Base-by-base conservation (phyloP, 139 green algal species). In the Chlorella sp. region DNA sequence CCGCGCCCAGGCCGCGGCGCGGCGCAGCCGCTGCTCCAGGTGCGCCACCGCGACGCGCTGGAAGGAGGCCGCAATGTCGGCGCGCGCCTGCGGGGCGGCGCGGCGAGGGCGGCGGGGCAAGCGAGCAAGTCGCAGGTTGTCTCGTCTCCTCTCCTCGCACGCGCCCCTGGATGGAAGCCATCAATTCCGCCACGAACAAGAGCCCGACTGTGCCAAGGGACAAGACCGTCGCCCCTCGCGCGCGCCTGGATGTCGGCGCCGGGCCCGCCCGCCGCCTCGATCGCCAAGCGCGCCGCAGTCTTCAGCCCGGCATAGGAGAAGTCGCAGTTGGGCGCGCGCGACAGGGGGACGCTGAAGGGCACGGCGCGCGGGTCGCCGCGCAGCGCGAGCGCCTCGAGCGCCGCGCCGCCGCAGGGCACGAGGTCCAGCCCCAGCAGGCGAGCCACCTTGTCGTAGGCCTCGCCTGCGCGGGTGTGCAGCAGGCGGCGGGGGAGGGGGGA, bases 291-390 rank as follows among this genome's bases (percentile, higher is more conserved):
- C 35, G 94, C 89, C 15, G 85, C 87, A 0, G 96, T 98, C 84
- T 99, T 99, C 27, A 99, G 88, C 3, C 96, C 96, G 0, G 96
- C 93, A 76, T 93, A 99, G 2, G 90, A 97, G 73, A 99, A 98
- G 86, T 99, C 91, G 76, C 95, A 98, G 35, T 87, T 95, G 50
- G 84, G 82, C 25, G 60, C 53, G 14, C 74, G 40, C 5, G 73
- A 76, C 86, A 98, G 91, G 59, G 95, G 95, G 8, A 96, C 74
- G 25, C 84, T 76, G 53, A 98, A 93, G 17, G 71, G 77, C 80
- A 85, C 85, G 35, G 71, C 75, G 29, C 64, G 17, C 3, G 91
- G 76, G 80, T 98, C 85, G 0, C 94, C 94, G 21, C 83, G 45
- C 36, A 29, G 31, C 0, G 94, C 94, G 27, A 94, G 67, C 2